These are phyloP conservation scores for Gracilaria vermiculophylla DNA, from an alignment of 23 red algal genomes.

Conservation along the genomic window DNA sequence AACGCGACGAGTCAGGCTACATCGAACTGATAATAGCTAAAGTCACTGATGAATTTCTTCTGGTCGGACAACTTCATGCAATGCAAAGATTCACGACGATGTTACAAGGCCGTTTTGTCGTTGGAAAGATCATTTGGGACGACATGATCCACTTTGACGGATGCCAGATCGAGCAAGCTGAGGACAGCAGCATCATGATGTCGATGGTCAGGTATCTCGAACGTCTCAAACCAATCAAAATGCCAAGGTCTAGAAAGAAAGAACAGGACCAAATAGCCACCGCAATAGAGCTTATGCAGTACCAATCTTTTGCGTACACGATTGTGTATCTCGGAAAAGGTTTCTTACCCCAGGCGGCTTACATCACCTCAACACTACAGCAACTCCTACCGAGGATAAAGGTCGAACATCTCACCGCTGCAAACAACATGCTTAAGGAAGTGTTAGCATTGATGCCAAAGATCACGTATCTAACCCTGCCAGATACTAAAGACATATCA, in stretches of 20 bases:
- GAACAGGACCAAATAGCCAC: background rate
- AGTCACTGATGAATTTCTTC: constrained; percentile 36
- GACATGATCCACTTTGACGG: constrained; percentile 29
- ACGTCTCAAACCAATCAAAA: background rate
- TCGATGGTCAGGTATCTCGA: constrained; percentile 1
- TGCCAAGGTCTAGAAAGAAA: constrained; percentile 21
- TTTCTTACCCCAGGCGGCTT: background rate
- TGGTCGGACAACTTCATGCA: background rate
- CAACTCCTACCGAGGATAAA: background rate
- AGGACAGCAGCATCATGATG: constrained; percentile 4
- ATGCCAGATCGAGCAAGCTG: constrained; percentile 6
- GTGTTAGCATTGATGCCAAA: background rate
- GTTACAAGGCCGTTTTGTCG: background rate
- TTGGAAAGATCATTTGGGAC: constrained; percentile 4
- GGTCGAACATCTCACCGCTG: background rate
- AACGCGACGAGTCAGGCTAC: background rate
- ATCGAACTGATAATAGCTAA: background rate
- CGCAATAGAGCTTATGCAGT: background rate
- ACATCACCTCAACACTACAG: background rate
- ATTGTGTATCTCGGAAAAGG: constrained; percentile 14
- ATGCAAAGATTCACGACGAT: background rate
- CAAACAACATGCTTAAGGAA: background rate
- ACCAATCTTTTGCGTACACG: background rate
- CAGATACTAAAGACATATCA: background rate
- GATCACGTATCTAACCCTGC: background rate